Evolutionary conservation across 495 filamentous ascomycete genomes (phyloP), one percentile per base, ranked within the genome.

Genomic region (Xylaria scruposa): DNA sequence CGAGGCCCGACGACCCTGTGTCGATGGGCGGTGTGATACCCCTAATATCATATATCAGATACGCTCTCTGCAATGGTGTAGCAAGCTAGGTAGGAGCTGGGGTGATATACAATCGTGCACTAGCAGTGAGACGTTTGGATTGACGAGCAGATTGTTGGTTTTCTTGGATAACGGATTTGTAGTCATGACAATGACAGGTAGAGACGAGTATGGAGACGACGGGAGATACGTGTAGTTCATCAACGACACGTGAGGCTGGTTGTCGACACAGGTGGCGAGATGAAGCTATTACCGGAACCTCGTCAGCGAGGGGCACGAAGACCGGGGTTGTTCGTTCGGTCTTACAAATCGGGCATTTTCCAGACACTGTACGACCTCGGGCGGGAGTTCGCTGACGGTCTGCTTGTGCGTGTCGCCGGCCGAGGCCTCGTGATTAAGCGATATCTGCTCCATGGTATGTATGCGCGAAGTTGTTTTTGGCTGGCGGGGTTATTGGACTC

Each of bases 151-250:
- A 78, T 97, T 97, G 79, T 89, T 88, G 67, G 92, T 97, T 83
- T 98, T 98, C 74, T 92, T 93, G 64, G 93, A 95, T 51, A 91
- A 88, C 5, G 93, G 90, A 79, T 97, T 95, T 70, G 93, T 95
- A 59, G 94, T 97, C 94, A 97, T 97, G 81, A 97, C 91, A 74
- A 97, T 95, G 67, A 90, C 90, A 26, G 93, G 94, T 67, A 86
- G 83, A 42, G 87, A 76, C 44, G 89, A 87, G 82, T 90, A 95
- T 21, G 94, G 93, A 7, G 93, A 93, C 0, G 88, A 89, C 21
- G 95, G 92, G 66, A 99, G 92, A 84, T 97, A 99, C 77, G 96
- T 98, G 85, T 98, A 99, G 83, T 97, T 97, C 96, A 99, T 99
- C 74, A 99, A 90, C 33, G 93, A 95, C 79, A 98, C 92, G 83